Evolutionary conservation across 75 land plant species (phyloP), one percentile per base, ranked within the genome.

Genomic region (Pseudotsuga menziesii): DNA sequence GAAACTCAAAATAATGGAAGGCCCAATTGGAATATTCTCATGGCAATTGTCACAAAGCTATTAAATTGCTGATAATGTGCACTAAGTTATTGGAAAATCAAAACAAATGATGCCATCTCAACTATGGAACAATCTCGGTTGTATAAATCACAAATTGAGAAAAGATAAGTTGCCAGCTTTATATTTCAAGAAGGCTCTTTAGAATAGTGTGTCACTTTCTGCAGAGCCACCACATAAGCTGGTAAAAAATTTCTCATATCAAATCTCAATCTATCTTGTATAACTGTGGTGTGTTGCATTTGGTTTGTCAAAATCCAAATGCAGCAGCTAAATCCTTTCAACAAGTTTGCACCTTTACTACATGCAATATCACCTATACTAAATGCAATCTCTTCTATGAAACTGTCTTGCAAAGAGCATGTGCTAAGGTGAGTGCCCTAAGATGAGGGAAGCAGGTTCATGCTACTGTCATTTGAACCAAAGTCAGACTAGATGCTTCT

Each of bases 41-140:
- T 71, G 96, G 94, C 20, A 97, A 97, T 82, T 80, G 89, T 70
- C 84, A 84, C 6, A 97, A 97, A 80, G 95, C 99, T 41, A 82
- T 91, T 15, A 97, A 94, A 83, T 86, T 92, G 41, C 74, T 97
- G 78, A 81, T 78, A 74, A 90, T 93, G 23, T 91, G 91, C 56
- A 29, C 92, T 57, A 84, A 82, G n/a, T n/a, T n/a, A n/a, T n/a
- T n/a, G n/a, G n/a, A n/a, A 81, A 86, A 44, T 79, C 87, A 41
- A 96, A 94, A 26, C 72, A 76, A 19, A 91, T 79, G 15, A 77
- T 83, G 78, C 76, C 83, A 44, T 84, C 84, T 72, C 82, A 89
- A 72, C 78, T 89, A 52, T 78, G 88, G 74, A 96, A 94, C 76
- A 97, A 97, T 77, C 84, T 94, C 72, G 99, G 99, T 12, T 97